Evolutionary conservation across 352 stramenopile genomes (phyloP).

Genomic region (Globisporangium orthogonon): DNA sequence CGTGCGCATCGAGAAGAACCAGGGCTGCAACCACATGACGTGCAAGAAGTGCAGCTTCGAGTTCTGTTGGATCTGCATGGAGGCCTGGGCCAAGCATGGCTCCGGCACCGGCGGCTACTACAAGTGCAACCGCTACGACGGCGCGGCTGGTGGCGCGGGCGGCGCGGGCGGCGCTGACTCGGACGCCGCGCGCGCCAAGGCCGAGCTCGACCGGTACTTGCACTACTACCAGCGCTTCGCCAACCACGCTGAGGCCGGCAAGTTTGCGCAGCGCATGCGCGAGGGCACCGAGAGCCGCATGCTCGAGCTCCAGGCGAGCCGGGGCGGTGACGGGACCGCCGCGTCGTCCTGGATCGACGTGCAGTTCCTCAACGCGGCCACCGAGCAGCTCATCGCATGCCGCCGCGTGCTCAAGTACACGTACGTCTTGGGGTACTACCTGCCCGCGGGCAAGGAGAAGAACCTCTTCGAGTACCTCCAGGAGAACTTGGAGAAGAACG

Average conservation of each 20-base stretch:
- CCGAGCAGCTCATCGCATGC: slow-evolving; percentile 96
- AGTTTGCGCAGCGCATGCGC: slow-evolving; percentile 95
- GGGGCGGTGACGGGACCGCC: slow-evolving; percentile 21
- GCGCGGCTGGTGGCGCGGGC: slow-evolving; percentile 26
- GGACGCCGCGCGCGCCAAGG: slow-evolving; percentile 91
- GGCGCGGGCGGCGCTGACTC: slow-evolving; percentile 45
- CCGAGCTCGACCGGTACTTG: slow-evolving; percentile 97
- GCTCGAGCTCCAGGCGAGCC: slow-evolving; percentile 93
- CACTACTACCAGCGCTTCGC: slow-evolving; percentile 99
- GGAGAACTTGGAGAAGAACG: slow-evolving; percentile 93
- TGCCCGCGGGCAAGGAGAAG: slow-evolving; percentile 86
- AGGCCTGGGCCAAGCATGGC: slow-evolving; percentile 94
- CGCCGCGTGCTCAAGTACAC: slow-evolving; percentile 98
- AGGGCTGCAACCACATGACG: slow-evolving; percentile 99
- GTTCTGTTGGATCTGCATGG: slow-evolving; percentile 99
- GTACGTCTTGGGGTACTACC: slow-evolving; percentile 95
- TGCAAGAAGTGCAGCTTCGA: slow-evolving; percentile 91
- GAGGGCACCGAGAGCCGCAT: slow-evolving; percentile 94
- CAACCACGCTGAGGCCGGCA: slow-evolving; percentile 94
- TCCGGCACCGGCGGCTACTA: slow-evolving; percentile 98
- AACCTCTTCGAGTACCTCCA: slow-evolving; percentile 94
- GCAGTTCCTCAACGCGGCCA: slow-evolving; percentile 96
- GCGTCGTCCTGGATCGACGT: slow-evolving; percentile 96
- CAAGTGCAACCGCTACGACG: slow-evolving; percentile 98
- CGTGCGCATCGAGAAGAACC: slow-evolving; percentile 99